phyloP scores from a whole-genome alignment of 768 basidiomycete species.

The Neoboletus brunneissimus region DNA sequence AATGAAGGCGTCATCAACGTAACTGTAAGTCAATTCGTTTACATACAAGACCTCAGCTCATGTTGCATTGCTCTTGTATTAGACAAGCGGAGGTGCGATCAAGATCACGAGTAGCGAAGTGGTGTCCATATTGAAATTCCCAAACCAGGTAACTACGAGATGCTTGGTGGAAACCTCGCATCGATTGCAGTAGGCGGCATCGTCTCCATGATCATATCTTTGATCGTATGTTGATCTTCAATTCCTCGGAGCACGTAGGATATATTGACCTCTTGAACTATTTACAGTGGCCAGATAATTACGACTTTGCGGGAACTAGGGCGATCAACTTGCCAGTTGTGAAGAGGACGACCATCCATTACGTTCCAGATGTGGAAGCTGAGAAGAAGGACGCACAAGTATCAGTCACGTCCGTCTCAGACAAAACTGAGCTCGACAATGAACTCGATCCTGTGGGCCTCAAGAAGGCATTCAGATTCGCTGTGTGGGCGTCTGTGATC shows the following conservation, averaged over 20 bases:
- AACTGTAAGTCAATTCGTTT: slow-evolving; percentile 38
- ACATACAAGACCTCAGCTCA: not conserved
- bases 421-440: slow-evolving; percentile 40
- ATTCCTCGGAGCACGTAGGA: not conserved
- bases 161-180: slow-evolving; percentile 89
- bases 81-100: slow-evolving; percentile 52
- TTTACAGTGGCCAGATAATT: slow-evolving; percentile 72
- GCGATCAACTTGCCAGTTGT: slow-evolving; percentile 55
- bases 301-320: slow-evolving; percentile 76
- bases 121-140: not conserved
- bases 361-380: slow-evolving; percentile 29
- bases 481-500: slow-evolving; percentile 66
- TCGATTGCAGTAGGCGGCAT: slow-evolving; percentile 81
- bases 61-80: not conserved
- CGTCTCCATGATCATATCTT: slow-evolving; percentile 60
- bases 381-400: slow-evolving; percentile 36
- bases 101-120: slow-evolving; percentile 14
- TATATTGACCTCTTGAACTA: not conserved
- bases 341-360: slow-evolving; percentile 13
- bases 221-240: slow-evolving; percentile 46
- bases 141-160: slow-evolving; percentile 49
- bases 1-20: slow-evolving; percentile 74
- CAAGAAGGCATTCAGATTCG: slow-evolving; percentile 76
- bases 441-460: slow-evolving; percentile 67
- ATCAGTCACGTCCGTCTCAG: slow-evolving; percentile 38